Percentiles rank a stretch among this genome's conserved stretches.
Conservation (phyloP, 2,329 filamentous ascomycete species). For the Ilyonectria robusta region DNA sequence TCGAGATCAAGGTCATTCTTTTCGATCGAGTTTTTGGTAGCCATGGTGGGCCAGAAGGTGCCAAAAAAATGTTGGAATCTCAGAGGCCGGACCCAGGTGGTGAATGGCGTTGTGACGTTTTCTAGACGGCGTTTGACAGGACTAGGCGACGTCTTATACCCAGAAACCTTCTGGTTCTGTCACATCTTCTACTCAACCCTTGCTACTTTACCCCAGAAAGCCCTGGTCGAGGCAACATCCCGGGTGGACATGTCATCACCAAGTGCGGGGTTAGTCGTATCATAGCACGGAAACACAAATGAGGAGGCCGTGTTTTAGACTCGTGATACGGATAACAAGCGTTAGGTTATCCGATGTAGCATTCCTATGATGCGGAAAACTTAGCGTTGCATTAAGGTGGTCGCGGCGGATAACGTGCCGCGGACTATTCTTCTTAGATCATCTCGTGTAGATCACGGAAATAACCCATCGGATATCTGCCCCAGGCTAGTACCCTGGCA, state of each 20-base stretch:
- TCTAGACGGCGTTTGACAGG: conserved; percentile 5
- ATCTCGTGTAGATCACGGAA: conserved; percentile 9
- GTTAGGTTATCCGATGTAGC: conserved; percentile 29
- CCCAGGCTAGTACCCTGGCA: too few species aligned
- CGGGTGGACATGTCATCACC: conserved; percentile 20
- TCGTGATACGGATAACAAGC: conserved; percentile 35
- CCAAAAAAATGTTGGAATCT: background rate
- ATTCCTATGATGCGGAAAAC: conserved; percentile 5
- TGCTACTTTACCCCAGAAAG: conserved; percentile 8
- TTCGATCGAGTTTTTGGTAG: conserved; percentile 39
- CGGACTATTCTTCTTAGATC: background rate
- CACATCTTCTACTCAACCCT: conserved; percentile 8
- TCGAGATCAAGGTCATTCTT: conserved; percentile 42
- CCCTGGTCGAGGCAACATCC: too few species aligned
- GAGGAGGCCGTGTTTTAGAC: background rate
- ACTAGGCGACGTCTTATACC: conserved; percentile 37
- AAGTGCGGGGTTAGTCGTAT: conserved; percentile 40
- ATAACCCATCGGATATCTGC: background rate
- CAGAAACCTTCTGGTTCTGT: conserved; percentile 15
- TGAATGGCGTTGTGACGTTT: conserved; percentile 15
- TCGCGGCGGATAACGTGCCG: background rate
- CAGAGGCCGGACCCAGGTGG: background rate
- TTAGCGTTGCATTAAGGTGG: background rate
- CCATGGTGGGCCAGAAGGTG: conserved; percentile 28
- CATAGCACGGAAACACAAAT: conserved; percentile 34